phyloP scores from a whole-genome alignment of 352 stramenopile species.

The Peronospora tabacina region DNA sequence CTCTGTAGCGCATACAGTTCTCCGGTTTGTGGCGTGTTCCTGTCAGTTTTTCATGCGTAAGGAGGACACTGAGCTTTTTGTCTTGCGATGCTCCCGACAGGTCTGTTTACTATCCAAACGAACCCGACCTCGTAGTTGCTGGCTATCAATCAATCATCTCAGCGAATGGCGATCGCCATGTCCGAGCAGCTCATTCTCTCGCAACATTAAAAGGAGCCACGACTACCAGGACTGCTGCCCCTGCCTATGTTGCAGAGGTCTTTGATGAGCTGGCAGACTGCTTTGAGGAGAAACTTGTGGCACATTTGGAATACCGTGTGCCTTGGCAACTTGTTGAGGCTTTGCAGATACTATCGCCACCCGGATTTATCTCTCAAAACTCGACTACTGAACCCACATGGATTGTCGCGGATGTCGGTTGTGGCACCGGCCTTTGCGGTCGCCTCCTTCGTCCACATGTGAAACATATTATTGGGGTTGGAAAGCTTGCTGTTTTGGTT shows the following conservation, averaged over 20 bases:
- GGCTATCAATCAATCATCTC: conserved; percentile 47
- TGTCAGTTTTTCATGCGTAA: background rate
- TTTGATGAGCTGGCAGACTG: conserved; percentile 73
- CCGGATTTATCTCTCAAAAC: conserved; percentile 12
- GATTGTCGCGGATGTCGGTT: conserved; percentile 54
- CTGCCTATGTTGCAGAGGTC: conserved; percentile 61
- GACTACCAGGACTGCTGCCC: conserved; percentile 42
- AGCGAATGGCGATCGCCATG: conserved; percentile 27
- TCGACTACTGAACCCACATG: conserved; percentile 20
- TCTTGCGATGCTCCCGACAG: conserved; percentile 24
- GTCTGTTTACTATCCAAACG: conserved; percentile 52
- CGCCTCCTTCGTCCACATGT: conserved; percentile 53
- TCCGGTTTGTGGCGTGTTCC: conserved; percentile 31
- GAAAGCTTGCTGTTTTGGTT: conserved; percentile 1
- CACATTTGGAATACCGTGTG: conserved; percentile 68
- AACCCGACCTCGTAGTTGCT: conserved; percentile 42
- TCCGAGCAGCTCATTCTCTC: conserved; percentile 56
- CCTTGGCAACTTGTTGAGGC: conserved; percentile 71
- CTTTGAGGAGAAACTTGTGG: conserved; percentile 80
- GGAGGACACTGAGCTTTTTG: background rate
- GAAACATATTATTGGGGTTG: conserved; percentile 50
- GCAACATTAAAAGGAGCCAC: conserved; percentile 49
- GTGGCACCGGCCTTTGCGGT: conserved; percentile 71
- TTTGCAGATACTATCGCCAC: conserved; percentile 37
- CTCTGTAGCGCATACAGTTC: conserved; percentile 67